Base-by-base conservation (phyloP, 257 asterid genomes). In the Solanum paucissectum region DNA sequence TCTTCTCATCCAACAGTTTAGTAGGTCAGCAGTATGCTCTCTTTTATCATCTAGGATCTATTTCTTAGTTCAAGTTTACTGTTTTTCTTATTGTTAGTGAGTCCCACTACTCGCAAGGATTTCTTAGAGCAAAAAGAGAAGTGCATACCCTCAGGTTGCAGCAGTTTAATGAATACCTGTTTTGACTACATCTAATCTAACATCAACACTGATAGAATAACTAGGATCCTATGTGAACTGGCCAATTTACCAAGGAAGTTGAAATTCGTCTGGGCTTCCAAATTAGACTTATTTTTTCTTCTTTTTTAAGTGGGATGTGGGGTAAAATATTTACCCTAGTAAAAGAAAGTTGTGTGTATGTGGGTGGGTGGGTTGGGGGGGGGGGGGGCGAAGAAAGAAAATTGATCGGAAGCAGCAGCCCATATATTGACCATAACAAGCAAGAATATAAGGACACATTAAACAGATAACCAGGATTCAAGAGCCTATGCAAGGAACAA, bases 401-500 rank as follows among this genome's bases (percentile, higher is more conserved):
- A 36, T 34, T 75, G 34, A 75, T 37, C 33, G 34, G 83, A 75
- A 75, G 83, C 12, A 75, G 32, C 33, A 75, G 5, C 55, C 83
- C 33, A 38, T 10, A 9, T 9, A 37, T 74, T 71, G 40, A 71
- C 42, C 37, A 37, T 74, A 36, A 74, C 49, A 74, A 74, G 49
- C 81, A 72, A 74, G 25, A 10, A 2, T 20, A 74, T 5, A 74
- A 37, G 83, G 32, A 37, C 52, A 75, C 52, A 37, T 74, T 49
- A 75, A 75, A 16, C 34, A 75, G 83, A 37, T 75, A 75, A 75
- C 58, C 52, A 74, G 25, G 82, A 36, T 36, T 13, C 32, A 38
- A 58, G 83, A 38, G 82, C 82, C 82, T 74, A 21, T 8, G 52
- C 82, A 74, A 74, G 44, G 46, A 36, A 83, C 34, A 89, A 93